Base-by-base conservation (phyloP, 768 basidiomycete species). In the Boletus tomentosulus region DNA sequence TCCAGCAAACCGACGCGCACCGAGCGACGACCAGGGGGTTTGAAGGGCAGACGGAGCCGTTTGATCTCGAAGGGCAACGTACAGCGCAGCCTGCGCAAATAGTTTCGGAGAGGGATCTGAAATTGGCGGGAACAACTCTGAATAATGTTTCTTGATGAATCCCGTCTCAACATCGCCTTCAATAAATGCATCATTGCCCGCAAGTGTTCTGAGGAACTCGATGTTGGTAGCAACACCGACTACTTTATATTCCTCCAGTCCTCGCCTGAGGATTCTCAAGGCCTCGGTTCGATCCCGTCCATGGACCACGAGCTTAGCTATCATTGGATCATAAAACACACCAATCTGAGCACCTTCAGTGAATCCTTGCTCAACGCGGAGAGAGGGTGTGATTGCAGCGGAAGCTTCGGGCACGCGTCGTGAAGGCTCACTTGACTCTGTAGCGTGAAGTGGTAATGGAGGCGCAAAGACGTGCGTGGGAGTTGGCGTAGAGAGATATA, bases 321-420 rank as follows among this genome's bases (percentile, higher is more conserved):
- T 93, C 84, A 95, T 86, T 0, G 92, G 91, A 62, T 95, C 92
- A 66, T 94, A 95, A 69, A 85, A 93, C 1, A 93, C 87, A 22
- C 90, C 89, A 41, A 92, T 92, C 58, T 86, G 82, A 15, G 88
- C 78, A 4, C 88, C 89, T 63, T 86, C 81, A 3, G 73, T 76
- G 71, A 96, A 94, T 0, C 95, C 94, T 68, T 94, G 90, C 63
- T 96, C 94, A 10, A 97, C 79, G n/a, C 93, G 82, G 43, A 94
- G 75, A 2, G 86, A 74, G 1, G 87, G 86, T 12, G 71, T 58
- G n/a, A 85, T 67, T 9, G 47, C 42, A 41, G 59, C 37, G 34
- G 53, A 51, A 35, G 52, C 49, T 50, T 64, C 63, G 6, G 62
- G 59, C 16, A 53, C 41, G 2, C 69, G 67, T 28, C 52, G 50